Evolutionary conservation across 148 eudicot genomes (phyloP), one percentile per base, ranked within the genome.

Genomic region (Rhododendron vialii): DNA sequence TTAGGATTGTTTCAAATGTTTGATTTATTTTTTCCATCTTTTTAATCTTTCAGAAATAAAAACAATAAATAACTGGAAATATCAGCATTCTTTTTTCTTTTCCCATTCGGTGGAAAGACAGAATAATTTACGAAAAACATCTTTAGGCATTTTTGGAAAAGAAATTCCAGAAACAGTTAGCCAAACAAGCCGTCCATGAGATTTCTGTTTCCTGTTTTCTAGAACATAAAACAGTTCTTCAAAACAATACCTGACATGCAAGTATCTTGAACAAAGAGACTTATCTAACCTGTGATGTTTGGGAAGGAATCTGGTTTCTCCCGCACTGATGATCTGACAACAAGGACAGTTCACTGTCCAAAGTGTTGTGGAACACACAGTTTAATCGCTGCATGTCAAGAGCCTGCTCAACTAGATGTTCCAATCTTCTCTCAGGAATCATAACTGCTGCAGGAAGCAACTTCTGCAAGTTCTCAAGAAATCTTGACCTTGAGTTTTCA

Each of bases 331-430:
- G 90, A 80, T 95, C 95, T 2, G 85, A 77, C 78, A 86, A 85
- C 86, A 90, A 82, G 36, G 90, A 87, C 71, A 92, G 85, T 71
- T 94, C 92, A 87, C 85, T 85, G 84, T 88, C 92, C 85, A 84
- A 89, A 38, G 95, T 89, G 85, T 95, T 95, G 92, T 95, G 98
- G 86, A 91, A 92, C 79, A 87, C 83, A 83, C 98, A 95, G 69
- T 92, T 87, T 43, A 84, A 87, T 74, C 89, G 91, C 86, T 95
- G 97, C 89, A 92, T 87, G 84, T 90, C 90, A 84, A 95, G 91
- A 86, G 95, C 97, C 86, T 92, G 95, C 89, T 95, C 97, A 75
- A 95, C 93, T 80, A 95, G 88, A 84, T 86, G 89, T 88, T 92
- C 94, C 81, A 95, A 84, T 82, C 96, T 90, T 89, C 91, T 90